These are phyloP conservation scores for Ganoderma multipileum DNA, from an alignment of 1,284 basidiomycete genomes.

Conservation along the genomic window DNA sequence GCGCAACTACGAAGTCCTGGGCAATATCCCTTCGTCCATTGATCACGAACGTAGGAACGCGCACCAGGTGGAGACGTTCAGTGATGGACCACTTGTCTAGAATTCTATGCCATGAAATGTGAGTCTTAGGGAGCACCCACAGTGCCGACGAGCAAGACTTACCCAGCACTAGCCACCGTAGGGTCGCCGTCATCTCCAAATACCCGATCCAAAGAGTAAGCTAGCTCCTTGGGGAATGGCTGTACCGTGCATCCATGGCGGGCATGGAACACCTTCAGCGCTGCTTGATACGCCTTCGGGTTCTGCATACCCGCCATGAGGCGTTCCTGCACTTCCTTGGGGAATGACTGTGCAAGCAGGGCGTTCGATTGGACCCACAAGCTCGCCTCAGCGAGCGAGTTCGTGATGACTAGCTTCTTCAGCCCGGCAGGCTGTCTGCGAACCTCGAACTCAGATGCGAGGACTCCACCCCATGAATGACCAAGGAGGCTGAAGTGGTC, in stretches of 20 bases:
- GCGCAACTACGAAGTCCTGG: constrained; percentile 35
- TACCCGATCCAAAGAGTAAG: constrained; percentile 23
- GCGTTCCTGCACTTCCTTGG: constrained; percentile 34
- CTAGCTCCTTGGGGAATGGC: constrained; percentile 33
- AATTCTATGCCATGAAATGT: constrained; percentile 15
- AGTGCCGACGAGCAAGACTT: background rate
- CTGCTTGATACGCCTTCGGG: constrained; percentile 33
- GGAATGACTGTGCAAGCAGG: constrained; percentile 31
- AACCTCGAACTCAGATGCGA: constrained; percentile 35
- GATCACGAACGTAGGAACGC: constrained; percentile 37
- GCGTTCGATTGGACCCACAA: constrained; percentile 33
- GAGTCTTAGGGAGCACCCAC: background rate
- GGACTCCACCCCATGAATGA: constrained; percentile 45
- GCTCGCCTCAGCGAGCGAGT: constrained; percentile 31
- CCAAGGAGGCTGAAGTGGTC: constrained; percentile 38
- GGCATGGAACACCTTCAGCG: constrained; percentile 31
- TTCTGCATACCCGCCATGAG: constrained; percentile 35
- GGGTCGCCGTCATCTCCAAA: constrained; percentile 31
- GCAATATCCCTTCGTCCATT: constrained; percentile 37
- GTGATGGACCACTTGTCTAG: constrained; percentile 37
- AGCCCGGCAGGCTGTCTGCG: constrained; percentile 36
- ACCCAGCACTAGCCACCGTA: constrained; percentile 32
- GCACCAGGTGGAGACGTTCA: constrained; percentile 34
- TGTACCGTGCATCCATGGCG: constrained; percentile 33
- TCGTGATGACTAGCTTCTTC: constrained; percentile 35